Base-by-base conservation (phyloP, 306 rosid species). In the Ormosia semicastrata region DNA sequence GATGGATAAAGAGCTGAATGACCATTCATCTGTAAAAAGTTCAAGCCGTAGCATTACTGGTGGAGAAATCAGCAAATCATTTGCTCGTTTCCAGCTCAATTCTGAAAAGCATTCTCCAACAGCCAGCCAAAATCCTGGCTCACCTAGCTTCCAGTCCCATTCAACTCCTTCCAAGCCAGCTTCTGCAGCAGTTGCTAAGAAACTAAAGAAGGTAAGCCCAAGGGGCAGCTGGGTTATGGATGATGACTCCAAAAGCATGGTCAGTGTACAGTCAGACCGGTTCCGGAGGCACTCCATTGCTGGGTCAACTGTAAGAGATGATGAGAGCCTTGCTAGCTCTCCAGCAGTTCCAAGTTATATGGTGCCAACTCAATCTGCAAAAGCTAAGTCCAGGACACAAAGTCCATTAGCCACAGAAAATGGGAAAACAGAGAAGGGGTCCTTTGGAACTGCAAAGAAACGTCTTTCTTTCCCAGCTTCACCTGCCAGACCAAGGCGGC, bases 41-140 rank as follows among this genome's bases (percentile, higher is more conserved):
- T 78, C 78, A 7, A 87, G 88, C 74, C 88, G 89, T 24, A 44
- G 87, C 80, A 65, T 85, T 62, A 79, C 89, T 0, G 93, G 88
- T 9, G 99, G 97, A 50, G 99, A 96, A 82, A 96, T 96, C 84
- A 91, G 89, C 90, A 93, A 90, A 82, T 93, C 99, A 39, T 96
- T 88, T 70, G 95, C 97, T 15, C 94, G 93, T 44, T 93, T 87
- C 84, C 99, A 92, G 69, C 91, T 96, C 80, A 93, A 96, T 85
- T 84, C 94, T 0, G 99, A 92, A 50, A 88, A 81, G 79, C 87
- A 87, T 29, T 92, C 99, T 67, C 99, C 99, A 39, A 84, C 94
- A 58, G 93, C 92, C 79, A 89, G 92, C 77, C 94, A 88, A 56
- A 89, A 72, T 79, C 86, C 89, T 4, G 85, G 79, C 80, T 85